Evolutionary conservation across 352 stramenopile species (phyloP), one percentile per base, ranked within the genome.

Genomic region (Phytophthora tubulina): DNA sequence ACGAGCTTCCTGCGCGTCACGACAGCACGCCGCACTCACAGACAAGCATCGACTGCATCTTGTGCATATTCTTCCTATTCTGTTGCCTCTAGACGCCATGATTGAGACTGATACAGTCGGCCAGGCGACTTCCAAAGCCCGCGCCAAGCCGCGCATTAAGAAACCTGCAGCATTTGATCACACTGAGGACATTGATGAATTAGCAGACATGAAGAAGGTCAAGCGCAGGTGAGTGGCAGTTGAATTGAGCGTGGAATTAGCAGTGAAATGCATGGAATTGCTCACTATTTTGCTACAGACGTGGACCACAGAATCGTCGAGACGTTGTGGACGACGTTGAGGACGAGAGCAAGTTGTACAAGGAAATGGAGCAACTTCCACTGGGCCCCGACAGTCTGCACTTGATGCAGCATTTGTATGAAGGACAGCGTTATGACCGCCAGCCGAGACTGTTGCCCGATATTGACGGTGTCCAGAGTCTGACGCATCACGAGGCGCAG

Each of bases 281-380:
- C 49, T 69, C 36, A 54, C 59, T 52, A 11, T 57, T 49, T 53
- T 58, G 8, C 30, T 48, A 44, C 53, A 91, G 84, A 46, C 85
- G 85, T 11, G 69, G 66, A 6, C 65, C 73, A 4, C 77, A 82
- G 44, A 90, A 93, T 66, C 88, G 88, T 58, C 78, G 88, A 21
- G 80, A 84, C 30, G 67, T 21, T 53, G 67, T 75, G 41, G 73
- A 66, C 1, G 79, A 72, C 11, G 73, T 68, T 15, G 63, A 78
- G 3, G 60, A 70, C 50, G 49, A 79, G n/a, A 48, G 41, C 45
- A 35, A 58, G 13, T 30, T 36, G 32, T 62, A 46, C 45, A 45
- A 49, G 5, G 67, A 78, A 9, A 65, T 67, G 38, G 27, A 54
- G 38, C 67, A 75, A 9, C 30, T 82, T 31, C 63, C 70, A 2